phyloP scores from a whole-genome alignment of 192 early-diverging fungal species.

The Phycomyces blakesleeanus region DNA sequence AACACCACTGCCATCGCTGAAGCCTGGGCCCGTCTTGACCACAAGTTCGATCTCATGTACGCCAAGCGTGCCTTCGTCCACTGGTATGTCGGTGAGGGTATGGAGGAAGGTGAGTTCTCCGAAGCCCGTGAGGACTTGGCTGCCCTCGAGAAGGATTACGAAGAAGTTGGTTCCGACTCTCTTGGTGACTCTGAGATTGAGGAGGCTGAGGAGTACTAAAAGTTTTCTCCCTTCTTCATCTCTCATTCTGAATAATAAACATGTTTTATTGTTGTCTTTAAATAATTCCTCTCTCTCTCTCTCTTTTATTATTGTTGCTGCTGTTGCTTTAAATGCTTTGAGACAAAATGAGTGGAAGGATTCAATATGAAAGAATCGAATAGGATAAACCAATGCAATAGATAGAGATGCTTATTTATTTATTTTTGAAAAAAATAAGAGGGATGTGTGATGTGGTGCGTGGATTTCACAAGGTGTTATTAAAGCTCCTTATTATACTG shows the following conservation, averaged over 20 bases:
- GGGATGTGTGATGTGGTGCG: no score
- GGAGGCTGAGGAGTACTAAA: slow-evolving; percentile 45
- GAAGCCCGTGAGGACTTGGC: slow-evolving; percentile 97
- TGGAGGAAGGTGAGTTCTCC: slow-evolving; percentile 97
- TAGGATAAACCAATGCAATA: no score
- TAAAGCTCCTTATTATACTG: no score
- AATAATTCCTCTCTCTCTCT: no score
- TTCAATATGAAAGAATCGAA: no score
- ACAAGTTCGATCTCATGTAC: slow-evolving; percentile 90
- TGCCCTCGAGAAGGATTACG: slow-evolving; percentile 96
- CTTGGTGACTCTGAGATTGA: slow-evolving; percentile 76
- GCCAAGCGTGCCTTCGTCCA: slow-evolving; percentile 88
- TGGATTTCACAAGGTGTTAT: no score
- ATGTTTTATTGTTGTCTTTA: no score
- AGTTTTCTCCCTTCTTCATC: neutral
- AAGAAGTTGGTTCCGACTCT: slow-evolving; percentile 93
- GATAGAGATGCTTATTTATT: no score
- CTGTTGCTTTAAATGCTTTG: no score
- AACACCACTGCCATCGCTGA: slow-evolving; percentile 92
- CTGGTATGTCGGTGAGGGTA: slow-evolving; percentile 95
- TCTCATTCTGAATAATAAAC: neutral
- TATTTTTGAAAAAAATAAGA: no score
- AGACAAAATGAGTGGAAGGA: no score
- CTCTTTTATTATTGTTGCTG: no score
- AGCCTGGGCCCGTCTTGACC: slow-evolving; percentile 82